These are phyloP conservation scores for Eucalyptus urophylla DNA, from an alignment of 345 rosid genomes.

Conservation along the genomic window DNA sequence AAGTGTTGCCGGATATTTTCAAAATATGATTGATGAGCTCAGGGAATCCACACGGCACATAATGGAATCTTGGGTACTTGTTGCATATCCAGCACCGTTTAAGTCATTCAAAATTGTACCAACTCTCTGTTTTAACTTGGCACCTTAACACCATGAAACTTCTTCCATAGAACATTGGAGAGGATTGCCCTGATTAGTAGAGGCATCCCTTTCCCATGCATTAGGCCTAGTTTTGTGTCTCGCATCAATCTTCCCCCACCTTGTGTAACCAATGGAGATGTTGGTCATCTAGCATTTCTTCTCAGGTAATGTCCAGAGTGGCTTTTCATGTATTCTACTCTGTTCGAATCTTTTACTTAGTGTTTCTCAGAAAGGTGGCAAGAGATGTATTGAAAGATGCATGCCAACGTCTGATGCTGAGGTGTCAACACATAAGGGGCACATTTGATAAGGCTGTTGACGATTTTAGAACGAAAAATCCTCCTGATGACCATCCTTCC, in stretches of 20 bases:
- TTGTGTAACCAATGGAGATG: neutral
- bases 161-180: neutral
- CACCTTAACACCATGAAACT: neutral
- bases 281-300: neutral
- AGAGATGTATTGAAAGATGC: slow-evolving; percentile 76
- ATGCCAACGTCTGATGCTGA: slow-evolving; percentile 63
- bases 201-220: neutral
- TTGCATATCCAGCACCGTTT: neutral
- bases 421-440: slow-evolving; percentile 64
- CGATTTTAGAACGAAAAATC: slow-evolving; percentile 6
- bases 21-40: neutral
- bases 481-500: neutral
- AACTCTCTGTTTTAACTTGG: neutral
- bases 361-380: slow-evolving; percentile 52
- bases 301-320: neutral
- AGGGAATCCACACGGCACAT: neutral
- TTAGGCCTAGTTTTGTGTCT: neutral
- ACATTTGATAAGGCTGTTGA: slow-evolving; percentile 47
- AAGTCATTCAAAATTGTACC: neutral
- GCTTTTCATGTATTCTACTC: neutral
- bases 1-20: neutral
- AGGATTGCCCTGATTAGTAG: neutral
- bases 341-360: neutral
- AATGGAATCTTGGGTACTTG: neutral
- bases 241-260: neutral